Percentiles rank a stretch among this genome's conserved stretches.
Conservation (phyloP, 1,284 basidiomycete species). For the Ceratobasidium theobromae region DNA sequence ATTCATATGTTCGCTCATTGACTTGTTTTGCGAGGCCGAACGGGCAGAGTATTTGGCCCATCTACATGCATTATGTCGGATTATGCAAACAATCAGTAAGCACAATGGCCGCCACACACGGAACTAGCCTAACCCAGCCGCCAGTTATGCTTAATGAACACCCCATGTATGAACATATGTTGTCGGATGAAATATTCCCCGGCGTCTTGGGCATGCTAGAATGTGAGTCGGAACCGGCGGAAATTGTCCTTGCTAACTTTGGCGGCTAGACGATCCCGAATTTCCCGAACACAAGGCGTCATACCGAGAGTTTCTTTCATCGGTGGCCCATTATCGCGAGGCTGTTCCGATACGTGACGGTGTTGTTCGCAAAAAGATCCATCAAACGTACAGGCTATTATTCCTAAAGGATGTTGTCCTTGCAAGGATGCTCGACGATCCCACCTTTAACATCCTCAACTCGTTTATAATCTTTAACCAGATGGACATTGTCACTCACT, state of each 20-base stretch:
- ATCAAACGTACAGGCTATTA: conserved; percentile 93
- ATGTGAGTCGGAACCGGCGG: conserved; percentile 59
- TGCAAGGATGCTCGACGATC: conserved; percentile 90
- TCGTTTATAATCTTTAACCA: conserved; percentile 99
- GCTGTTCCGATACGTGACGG: conserved; percentile 80
- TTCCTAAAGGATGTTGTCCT: conserved; percentile 99
- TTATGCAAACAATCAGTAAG: conserved; percentile 95
- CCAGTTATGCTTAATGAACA: conserved; percentile 97
- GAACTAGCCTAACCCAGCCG: conserved; percentile 35
- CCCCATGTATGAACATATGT: conserved; percentile 89
- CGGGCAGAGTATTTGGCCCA: conserved; percentile 88
- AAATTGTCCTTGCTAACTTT: conserved; percentile 31
- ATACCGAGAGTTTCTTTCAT: conserved; percentile 88
- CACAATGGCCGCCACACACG: conserved; percentile 36
- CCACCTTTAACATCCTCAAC: conserved; percentile 95
- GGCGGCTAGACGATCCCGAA: conserved; percentile 84
- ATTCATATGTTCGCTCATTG: conserved; percentile 23
- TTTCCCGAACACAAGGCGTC: conserved; percentile 94
- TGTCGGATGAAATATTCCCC: conserved; percentile 90
- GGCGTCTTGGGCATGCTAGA: conserved; percentile 96
- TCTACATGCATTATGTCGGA: conserved; percentile 84
- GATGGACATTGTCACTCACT: conserved; percentile 93
- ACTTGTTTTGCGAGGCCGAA: conserved; percentile 61
- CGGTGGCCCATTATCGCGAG: conserved; percentile 81
- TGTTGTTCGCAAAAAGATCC: conserved; percentile 80